Evolutionary conservation across 208 protist genomes (phyloP), one percentile per base, ranked within the genome.

Genomic region (Jaenimonas drosophilae): DNA sequence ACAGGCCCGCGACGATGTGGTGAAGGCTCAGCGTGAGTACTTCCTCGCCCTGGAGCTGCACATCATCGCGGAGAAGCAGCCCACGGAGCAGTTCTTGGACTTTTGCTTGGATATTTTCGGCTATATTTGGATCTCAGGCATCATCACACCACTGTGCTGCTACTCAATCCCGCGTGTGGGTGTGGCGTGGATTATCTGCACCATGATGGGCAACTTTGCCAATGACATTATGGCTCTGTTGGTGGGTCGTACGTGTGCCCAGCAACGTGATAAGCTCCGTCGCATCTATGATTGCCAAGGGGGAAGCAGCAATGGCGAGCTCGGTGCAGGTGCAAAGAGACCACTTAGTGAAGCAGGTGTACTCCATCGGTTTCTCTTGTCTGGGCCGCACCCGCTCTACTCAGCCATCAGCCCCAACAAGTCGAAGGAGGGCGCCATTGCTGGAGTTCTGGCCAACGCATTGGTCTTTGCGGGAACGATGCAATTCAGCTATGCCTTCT

Each of bases 371-470:
- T 16, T 70, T 12, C 9, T 78, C 19, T 47, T 78, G 31, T 26
- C 51, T 36, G 57, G 59, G 1, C 71, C 76, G 0, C 80, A 84
- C 29, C 53, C 69, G 1, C 68, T 95, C 12, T 79, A 57, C 43
- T 59, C 36, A 4, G 32, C 53, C 12, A 78, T 95, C 36, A 91
- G 80, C 49, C 88, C 88, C n/a, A 89, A 93, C 59, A 95, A 95
- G 45, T 91, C 84, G 1, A 30, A 86, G 3, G 88, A 92, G 39
- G 88, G 84, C 9, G 88, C 76, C 4, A 49, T 90, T 25, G 66
- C 65, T 2, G 85, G 85, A 21, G 58, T 88, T 17, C 12, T 88
- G 17, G 40, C 59, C 16, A 83, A 74, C 45, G 59, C 64, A 1
- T 27, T 86, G 17, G 55, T 50, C 28, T 87, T 91, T 59, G 41